These are phyloP conservation scores for Cerrena zonata DNA, from an alignment of 1,284 basidiomycete genomes.

Conservation along the genomic window DNA sequence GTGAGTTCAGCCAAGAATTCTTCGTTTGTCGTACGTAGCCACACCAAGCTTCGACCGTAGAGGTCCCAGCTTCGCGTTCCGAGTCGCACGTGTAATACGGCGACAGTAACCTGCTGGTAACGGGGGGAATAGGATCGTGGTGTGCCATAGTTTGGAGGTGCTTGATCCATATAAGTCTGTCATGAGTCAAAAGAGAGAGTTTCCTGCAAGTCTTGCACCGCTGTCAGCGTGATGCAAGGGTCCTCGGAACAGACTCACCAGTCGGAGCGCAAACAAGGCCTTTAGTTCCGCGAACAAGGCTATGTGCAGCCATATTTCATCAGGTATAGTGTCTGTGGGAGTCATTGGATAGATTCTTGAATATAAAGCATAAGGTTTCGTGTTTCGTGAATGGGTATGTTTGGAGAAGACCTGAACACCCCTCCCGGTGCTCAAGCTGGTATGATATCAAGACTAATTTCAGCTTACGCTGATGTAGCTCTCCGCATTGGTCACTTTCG, in stretches of 20 bases:
- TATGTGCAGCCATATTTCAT: constrained; percentile 23
- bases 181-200: constrained; percentile 12
- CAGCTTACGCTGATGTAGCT: no score
- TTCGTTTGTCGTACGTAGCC: neutral
- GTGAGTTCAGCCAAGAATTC: neutral
- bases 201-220: constrained; percentile 18
- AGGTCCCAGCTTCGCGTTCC: neutral
- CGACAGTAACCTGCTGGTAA: neutral
- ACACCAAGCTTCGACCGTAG: neutral
- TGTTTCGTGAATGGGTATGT: no score
- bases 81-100: no score
- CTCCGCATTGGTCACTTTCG: neutral
- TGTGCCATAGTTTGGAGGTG: constrained; percentile 9
- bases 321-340: no score
- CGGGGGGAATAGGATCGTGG: neutral
- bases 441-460: no score
- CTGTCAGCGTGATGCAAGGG: neutral
- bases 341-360: no score
- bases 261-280: constrained; percentile 18
- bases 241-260: constrained; percentile 14
- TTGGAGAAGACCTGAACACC: no score
- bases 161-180: constrained; percentile 18
- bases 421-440: no score
- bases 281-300: constrained; percentile 12
- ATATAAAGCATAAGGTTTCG: no score